phyloP scores from a whole-genome alignment of 1,139 yeast genomes.

The Yamadazyma atmosphaerica region DNA sequence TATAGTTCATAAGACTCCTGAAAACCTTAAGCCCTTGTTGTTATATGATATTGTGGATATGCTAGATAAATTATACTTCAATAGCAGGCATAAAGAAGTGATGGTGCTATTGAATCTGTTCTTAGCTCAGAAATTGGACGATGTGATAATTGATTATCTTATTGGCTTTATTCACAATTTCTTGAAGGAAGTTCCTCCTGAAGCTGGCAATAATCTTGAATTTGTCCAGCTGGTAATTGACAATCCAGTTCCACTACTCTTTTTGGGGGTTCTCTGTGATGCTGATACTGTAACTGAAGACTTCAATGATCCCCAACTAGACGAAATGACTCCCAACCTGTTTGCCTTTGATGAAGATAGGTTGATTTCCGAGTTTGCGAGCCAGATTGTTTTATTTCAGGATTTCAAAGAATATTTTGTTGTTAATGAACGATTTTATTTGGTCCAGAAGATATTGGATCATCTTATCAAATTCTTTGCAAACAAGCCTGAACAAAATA shows the following conservation, averaged over 20 bases:
- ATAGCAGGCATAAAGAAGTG: neutral
- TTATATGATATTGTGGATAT: slow-evolving; percentile 1
- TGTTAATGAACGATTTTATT: neutral
- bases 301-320: neutral
- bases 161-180: neutral
- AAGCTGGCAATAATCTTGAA: slow-evolving; percentile 1
- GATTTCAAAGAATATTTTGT: slow-evolving; percentile 1
- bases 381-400: neutral
- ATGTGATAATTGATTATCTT: neutral
- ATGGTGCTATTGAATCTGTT: neutral
- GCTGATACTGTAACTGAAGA: neutral
- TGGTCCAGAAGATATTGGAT: neutral
- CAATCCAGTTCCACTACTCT: neutral
- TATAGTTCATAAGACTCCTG: slow-evolving; percentile 1
- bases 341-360: slow-evolving; percentile 1
- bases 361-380: neutral
- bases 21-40: neutral
- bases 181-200: neutral
- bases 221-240: neutral
- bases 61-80: neutral
- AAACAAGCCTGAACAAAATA: slow-evolving; percentile 1
- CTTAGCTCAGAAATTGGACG: neutral
- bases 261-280: neutral
- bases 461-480: slow-evolving; percentile 1
- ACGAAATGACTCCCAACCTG: neutral